Base-by-base conservation (phyloP, 768 basidiomycete species). In the Lactarius psammicola region DNA sequence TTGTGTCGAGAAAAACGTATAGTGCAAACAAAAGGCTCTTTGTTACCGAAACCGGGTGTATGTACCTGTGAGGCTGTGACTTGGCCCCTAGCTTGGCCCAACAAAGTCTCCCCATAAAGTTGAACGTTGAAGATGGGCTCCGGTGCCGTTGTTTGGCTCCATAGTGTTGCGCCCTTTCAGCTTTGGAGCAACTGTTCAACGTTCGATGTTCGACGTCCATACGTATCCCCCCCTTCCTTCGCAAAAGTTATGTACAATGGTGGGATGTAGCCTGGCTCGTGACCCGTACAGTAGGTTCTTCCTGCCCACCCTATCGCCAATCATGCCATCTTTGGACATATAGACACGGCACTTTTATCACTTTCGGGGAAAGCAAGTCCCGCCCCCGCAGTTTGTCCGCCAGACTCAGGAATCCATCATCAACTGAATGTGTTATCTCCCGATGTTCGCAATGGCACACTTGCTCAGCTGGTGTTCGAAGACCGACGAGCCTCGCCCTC, bases 251-350 rank as follows among this genome's bases (percentile, higher is more conserved):
- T 20, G 20, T 23, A 9, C 20, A 13, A 18, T 53, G 3, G 7
- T 18, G 46, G 26, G 40, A 51, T 13, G n/a, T 18, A 20, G 10
- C 8, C 34, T n/a, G 42, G 56, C 40, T 30, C 20, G 28, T 18
- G 46, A 58, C 34, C 15, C 20, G 38, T 23, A 23, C 20, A 7
- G 17, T 28, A 46, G n/a, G n/a, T 15, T 23, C 49, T 36, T 33
- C 31, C 20, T 11, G 30, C 40, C 40, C 44, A 46, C 55, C 28
- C 51, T 57, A 49, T 58, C 62, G 17, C 49, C 60, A 61, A 11
- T 4, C 30, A 20, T 55, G 9, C 54, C 54, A 2, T 20, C 18
- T 51, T 49, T 49, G 23, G 46, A 13, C 46, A 46, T 17, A 54
- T 28, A 55, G 28, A 15, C 40, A 4, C 30, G 58, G 42, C 20